Base-by-base conservation (phyloP, 176 grass and related monocot species). In the Phragmites australis region DNA sequence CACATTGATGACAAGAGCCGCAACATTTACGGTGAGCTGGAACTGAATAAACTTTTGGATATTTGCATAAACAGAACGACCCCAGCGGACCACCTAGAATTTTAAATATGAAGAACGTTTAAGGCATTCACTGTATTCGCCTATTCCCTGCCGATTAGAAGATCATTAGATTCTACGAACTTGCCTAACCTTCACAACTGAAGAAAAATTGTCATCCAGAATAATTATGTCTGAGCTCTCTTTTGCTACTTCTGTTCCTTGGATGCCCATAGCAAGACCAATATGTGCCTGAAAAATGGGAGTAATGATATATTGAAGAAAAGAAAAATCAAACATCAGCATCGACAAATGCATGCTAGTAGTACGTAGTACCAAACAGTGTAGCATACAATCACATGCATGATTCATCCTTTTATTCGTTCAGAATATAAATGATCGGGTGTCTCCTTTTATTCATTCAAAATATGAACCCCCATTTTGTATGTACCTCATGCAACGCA, bases 41-140 rank as follows among this genome's bases (percentile, higher is more conserved):
- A 98, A 98, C 61, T 98, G 96, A 75, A 98, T 95, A 84, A 98
- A 98, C 76, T 98, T 98, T 71, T 98, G 96, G 65, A 98, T 98
- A 74, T 98, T 98, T 68, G 96, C 92, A 86, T 91, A 91, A 68
- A 98, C 90, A 67, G 96, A 95, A 72, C 96, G 92, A 37, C 96
- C 96, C 96, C 96, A 98, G 41, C 96, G 92, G 49, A 98, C 88
- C 81, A 98, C 96, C 96, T 98, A 83, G 43, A 77, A 65, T 39
- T 65, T 71, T 62, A 82, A 73, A 81, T 6, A 66, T 49, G 42
- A 84, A 74, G 6, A 70, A 6, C 15, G 40, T 61, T 77, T 78
- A 82, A 51, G 19, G 16, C 18, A 70, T 9, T 48, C 16, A 11
- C 17, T 77, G 51, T 55, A 81, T 76, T 45, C 42, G 53, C 15